Evolutionary conservation across 2,329 filamentous ascomycete genomes (phyloP).

Genomic region (Colletotrichum truncatum): DNA sequence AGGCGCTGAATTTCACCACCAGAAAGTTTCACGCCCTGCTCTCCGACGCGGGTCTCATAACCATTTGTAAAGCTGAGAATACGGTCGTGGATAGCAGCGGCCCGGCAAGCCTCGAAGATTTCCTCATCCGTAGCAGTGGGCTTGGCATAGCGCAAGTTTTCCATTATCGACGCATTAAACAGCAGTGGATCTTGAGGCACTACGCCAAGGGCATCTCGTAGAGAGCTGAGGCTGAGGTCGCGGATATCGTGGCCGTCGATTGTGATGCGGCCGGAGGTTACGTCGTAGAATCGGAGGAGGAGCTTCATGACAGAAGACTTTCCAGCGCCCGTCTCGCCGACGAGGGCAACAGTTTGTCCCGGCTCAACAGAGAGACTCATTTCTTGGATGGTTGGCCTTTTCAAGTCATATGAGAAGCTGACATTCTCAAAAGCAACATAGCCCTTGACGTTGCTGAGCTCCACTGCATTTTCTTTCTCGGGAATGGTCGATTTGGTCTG

Average conservation of each 20-base stretch:
- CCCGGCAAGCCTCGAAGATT: constrained; percentile 33
- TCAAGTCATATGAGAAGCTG: constrained; percentile 62
- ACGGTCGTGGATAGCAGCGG: constrained; percentile 67
- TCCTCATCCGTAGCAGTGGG: background rate
- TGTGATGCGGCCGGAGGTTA: constrained; percentile 50
- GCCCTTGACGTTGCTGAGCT: constrained; percentile 55
- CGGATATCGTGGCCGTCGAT: constrained; percentile 33
- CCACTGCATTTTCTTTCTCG: constrained; percentile 54
- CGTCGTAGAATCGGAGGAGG: constrained; percentile 68
- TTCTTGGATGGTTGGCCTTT: constrained; percentile 58
- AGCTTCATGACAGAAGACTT: constrained; percentile 72
- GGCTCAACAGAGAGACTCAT: constrained; percentile 58
- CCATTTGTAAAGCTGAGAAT: constrained; percentile 61
- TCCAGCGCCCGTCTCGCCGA: constrained; percentile 70
- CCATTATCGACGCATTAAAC: constrained; percentile 72
- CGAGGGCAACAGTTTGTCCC: constrained; percentile 67
- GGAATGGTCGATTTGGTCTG: constrained; percentile 64
- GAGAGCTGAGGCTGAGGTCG: constrained; percentile 40
- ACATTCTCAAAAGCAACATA: constrained; percentile 64
- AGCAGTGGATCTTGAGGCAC: constrained; percentile 80
- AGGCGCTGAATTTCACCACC: constrained; percentile 79
- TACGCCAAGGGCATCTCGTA: constrained; percentile 56
- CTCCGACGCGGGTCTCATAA: constrained; percentile 70
- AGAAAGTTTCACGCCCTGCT: constrained; percentile 73
- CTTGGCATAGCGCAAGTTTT: constrained; percentile 65